Conservation (phyloP, 495 filamentous ascomycete species). For the Xylaria curta region DNA sequence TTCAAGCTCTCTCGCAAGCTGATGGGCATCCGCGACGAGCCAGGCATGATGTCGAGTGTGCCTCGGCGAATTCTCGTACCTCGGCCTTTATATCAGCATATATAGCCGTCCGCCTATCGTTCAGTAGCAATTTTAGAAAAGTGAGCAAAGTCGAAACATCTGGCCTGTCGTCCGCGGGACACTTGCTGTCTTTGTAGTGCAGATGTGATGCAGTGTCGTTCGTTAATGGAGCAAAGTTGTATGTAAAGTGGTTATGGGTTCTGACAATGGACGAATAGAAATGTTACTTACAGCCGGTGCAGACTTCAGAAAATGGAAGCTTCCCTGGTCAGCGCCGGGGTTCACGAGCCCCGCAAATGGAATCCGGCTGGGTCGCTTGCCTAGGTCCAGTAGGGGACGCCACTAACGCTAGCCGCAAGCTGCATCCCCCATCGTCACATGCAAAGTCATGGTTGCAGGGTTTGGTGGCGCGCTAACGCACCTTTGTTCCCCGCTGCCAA, state of each 20-base stretch:
- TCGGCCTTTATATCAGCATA: constrained; percentile 7
- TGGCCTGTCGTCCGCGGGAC: not conserved
- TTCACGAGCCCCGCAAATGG: constrained; percentile 10
- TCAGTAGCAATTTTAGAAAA: not conserved
- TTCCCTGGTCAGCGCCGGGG: not conserved
- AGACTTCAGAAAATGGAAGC: constrained; percentile 4
- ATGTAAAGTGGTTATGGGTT: not conserved
- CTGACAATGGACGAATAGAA: not conserved
- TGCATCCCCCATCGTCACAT: constrained; percentile 19
- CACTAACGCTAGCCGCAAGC: not conserved
- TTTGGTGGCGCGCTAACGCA: constrained; percentile 4
- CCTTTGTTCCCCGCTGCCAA: constrained; percentile 15
- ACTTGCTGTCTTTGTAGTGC: constrained; percentile 1
- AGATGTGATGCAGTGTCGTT: not conserved
- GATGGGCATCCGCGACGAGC: constrained; percentile 70
- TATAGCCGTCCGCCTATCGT: not conserved
- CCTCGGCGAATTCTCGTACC: constrained; percentile 29
- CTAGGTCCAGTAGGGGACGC: constrained; percentile 1
- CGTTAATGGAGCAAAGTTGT: not conserved
- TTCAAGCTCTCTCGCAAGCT: constrained; percentile 69
- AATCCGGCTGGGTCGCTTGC: not conserved
- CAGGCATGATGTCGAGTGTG: constrained; percentile 54
- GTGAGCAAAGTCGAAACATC: constrained; percentile 3
- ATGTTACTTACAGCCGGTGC: not conserved
- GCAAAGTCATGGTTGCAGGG: constrained; percentile 16